Conservation (phyloP, 768 basidiomycete genomes). For the Tulasnella sp. region DNA sequence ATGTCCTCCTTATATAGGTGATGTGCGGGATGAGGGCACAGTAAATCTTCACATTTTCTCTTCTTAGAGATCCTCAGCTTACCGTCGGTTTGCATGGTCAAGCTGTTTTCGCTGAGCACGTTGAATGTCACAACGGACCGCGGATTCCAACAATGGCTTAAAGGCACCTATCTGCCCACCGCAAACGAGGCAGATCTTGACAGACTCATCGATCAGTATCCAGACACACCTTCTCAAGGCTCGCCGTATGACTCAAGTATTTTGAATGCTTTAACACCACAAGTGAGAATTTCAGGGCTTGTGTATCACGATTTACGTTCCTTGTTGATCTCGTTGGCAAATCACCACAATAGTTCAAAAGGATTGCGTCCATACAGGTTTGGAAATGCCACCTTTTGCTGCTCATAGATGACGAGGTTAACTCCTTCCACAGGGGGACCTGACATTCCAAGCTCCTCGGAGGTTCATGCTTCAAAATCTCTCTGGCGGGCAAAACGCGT, state of each 20-base stretch:
- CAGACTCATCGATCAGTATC: slow-evolving; percentile 1
- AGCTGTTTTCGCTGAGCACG: slow-evolving; percentile 11
- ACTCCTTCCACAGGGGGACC: slow-evolving; percentile 11
- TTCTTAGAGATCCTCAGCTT: not conserved
- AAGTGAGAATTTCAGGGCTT: not conserved
- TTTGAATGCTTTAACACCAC: slow-evolving; percentile 1
- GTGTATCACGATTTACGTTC: no score
- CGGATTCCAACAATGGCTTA: not conserved
- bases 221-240: not conserved
- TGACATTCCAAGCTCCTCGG: slow-evolving; percentile 10
- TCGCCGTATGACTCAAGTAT: not conserved
- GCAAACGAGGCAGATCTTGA: not conserved
- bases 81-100: not conserved
- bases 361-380: no score
- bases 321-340: no score
- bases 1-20: slow-evolving; percentile 7
- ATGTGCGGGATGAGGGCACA: slow-evolving; percentile 21
- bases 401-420: no score
- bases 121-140: not conserved
- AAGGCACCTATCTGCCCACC: not conserved
- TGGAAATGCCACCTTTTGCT: no score
- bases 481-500: not conserved
- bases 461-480: not conserved
- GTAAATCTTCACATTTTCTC: not conserved
- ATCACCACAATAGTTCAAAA: no score